phyloP scores from a whole-genome alignment of 2,329 filamentous ascomycete species.

The Pseudonectria buxi region DNA sequence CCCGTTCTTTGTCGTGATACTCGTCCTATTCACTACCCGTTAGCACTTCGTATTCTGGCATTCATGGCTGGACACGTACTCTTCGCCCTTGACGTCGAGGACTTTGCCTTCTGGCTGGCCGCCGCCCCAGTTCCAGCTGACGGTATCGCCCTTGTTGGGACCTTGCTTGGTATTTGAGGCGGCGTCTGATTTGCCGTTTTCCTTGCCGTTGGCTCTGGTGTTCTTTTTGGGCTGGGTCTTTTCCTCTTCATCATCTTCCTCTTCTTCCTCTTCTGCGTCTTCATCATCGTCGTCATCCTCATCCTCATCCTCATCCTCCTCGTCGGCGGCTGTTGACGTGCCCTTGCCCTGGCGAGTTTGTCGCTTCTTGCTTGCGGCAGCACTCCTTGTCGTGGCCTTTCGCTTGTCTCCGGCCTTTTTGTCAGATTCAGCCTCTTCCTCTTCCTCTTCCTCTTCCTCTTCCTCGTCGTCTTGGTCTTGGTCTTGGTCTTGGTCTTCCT shows the following conservation, averaged over 20 bases:
- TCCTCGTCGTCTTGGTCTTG: constrained; percentile 1
- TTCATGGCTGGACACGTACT: constrained; percentile 22
- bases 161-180: constrained; percentile 22
- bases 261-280: constrained; percentile 7
- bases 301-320: constrained; percentile 17
- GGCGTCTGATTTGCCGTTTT: too few relatives aligned
- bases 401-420: constrained; percentile 22
- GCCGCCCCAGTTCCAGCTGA: constrained; percentile 41
- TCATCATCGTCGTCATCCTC: constrained; percentile 14
- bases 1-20: constrained; percentile 35
- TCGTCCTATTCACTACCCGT: constrained; percentile 21
- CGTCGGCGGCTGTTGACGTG: constrained; percentile 6
- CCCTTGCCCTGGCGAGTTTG: constrained; percentile 22
- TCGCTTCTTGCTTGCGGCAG: constrained; percentile 25
- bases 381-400: constrained; percentile 14
- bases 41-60: constrained; percentile 1
- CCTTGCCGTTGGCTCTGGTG: constrained; percentile 7
- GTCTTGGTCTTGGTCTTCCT: constrained; percentile 1
- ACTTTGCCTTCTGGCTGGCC: constrained; percentile 38
- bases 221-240: constrained; percentile 6
- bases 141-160: constrained; percentile 34
- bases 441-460: constrained; percentile 2
- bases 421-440: constrained; percentile 4
- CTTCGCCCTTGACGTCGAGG: constrained; percentile 35
- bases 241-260: constrained; percentile 6